Evolutionary conservation across 2,329 filamentous ascomycete genomes (phyloP), one percentile per base, ranked within the genome.

Genomic region (Fusarium guadeloupense): DNA sequence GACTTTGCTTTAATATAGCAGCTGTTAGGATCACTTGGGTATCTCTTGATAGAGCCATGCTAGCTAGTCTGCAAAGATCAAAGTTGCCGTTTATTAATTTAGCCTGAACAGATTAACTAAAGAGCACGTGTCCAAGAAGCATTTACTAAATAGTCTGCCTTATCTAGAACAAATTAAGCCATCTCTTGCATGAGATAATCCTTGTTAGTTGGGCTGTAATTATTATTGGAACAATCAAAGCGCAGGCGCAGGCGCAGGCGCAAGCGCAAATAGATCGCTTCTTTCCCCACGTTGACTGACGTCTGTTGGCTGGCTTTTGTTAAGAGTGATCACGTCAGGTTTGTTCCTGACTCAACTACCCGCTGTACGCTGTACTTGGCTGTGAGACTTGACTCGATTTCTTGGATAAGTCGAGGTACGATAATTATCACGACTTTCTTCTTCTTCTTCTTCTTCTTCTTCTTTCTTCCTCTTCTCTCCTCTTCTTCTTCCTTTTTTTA

Each of bases 101-200:
- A n/a, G n/a, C n/a, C n/a, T n/a, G n/a, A n/a, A n/a, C n/a, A n/a
- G n/a, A n/a, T n/a, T n/a, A n/a, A n/a, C n/a, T n/a, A n/a, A 31
- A 25, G 17, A 37, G 65, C 65, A 67, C 65, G 59, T 68, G 62
- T 54, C 52, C 12, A 41, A 40, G 30, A 33, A n/a, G 20, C 33
- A 53, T 37, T 54, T 41, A 39, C 58, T 39, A 43, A 47, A 38
- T 59, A 46, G 55, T 58, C 48, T 28, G 16, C 14, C 30, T 42
- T 38, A 30, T 37, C 31, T 41, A 44, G n/a, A 28, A 20, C 26
- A 48, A 48, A 38, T 40, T 41, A 14, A 42, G 53, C 28, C 28
- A 39, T 41, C 20, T 4, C 26, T 40, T 54, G 48, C 33, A 43
- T 34, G 25, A 26, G 28, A 51, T 42, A 28, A 44, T 39, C 23